Conservation (phyloP, 2,329 filamentous ascomycete species). For the Pyricularia sp. region DNA sequence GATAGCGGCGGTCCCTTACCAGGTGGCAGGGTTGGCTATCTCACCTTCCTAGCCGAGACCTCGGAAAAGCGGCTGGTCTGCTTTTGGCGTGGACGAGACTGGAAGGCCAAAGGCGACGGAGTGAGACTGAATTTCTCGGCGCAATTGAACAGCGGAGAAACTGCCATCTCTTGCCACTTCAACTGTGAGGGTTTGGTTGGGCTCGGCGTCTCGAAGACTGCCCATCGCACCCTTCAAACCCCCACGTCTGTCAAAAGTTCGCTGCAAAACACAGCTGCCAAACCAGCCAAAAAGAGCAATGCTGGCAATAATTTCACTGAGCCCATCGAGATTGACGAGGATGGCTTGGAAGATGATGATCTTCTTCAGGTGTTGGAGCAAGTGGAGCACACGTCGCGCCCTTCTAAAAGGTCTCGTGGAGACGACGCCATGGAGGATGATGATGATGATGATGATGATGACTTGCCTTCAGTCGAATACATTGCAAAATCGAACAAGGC, state of each 20-base stretch:
- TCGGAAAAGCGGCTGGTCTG: conserved; percentile 56
- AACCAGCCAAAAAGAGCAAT: neutral
- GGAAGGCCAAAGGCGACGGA: conserved; percentile 45
- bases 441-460: conserved; percentile 3
- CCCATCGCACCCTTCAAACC: conserved; percentile 9
- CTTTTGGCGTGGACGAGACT: conserved; percentile 45
- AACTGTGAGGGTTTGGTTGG: conserved; percentile 78
- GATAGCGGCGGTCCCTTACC: conserved; percentile 31
- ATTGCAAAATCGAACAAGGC: neutral
- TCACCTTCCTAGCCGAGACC: conserved; percentile 63
- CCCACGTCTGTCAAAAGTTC: neutral
- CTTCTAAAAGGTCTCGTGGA: neutral
- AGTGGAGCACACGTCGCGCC: neutral
- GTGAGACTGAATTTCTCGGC: conserved; percentile 46
- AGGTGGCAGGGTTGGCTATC: conserved; percentile 56
- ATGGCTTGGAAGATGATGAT: conserved; percentile 1
- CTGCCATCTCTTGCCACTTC: conserved; percentile 53
- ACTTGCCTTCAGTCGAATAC: neutral
- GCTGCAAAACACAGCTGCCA: conserved; percentile 3
- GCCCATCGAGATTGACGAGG: neutral
- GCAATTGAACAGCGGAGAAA: conserved; percentile 30
- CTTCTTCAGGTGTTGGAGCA: neutral
- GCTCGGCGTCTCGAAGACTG: conserved; percentile 25
- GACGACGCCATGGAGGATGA: neutral
- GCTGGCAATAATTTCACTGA: neutral